Evolutionary conservation across 805 yeast genomes (phyloP).

Genomic region (Yamadazyma laniorum): DNA sequence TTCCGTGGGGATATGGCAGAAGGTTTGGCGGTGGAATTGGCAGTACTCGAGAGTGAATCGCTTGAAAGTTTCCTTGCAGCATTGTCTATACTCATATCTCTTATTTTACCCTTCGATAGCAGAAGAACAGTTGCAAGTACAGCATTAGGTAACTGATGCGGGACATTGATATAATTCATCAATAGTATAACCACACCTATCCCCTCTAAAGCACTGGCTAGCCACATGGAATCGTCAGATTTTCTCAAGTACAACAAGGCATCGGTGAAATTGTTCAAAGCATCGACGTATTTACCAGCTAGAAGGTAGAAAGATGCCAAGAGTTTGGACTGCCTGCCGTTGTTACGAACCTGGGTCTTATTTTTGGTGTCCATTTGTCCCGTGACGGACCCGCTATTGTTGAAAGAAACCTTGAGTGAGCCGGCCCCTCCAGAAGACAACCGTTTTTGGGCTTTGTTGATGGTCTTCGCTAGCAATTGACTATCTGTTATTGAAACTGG

Average conservation of each 20-base stretch:
- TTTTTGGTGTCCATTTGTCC: slow-evolving; percentile 25
- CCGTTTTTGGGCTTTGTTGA: slow-evolving; percentile 42
- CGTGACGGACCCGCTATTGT: slow-evolving; percentile 3
- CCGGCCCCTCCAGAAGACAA: slow-evolving; percentile 39
- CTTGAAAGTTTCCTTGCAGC: slow-evolving; percentile 46
- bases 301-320: slow-evolving; percentile 74
- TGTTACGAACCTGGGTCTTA: slow-evolving; percentile 44
- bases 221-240: slow-evolving; percentile 79
- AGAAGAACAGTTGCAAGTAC: slow-evolving; percentile 34
- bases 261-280: slow-evolving; percentile 72
- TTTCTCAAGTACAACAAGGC: slow-evolving; percentile 58
- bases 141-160: slow-evolving; percentile 47
- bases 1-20: slow-evolving; percentile 31
- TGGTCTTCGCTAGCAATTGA: slow-evolving; percentile 41
- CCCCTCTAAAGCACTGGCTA: slow-evolving; percentile 84
- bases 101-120: slow-evolving; percentile 25
- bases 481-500: slow-evolving; percentile 66
- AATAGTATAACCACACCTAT: slow-evolving; percentile 64
- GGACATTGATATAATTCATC: slow-evolving; percentile 53
- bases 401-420: slow-evolving; percentile 33
- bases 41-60: slow-evolving; percentile 15
- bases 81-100: slow-evolving; percentile 16
- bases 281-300: slow-evolving; percentile 75
- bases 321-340: slow-evolving; percentile 74
- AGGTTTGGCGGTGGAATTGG: slow-evolving; percentile 1